Percentiles rank a stretch among this genome's conserved stretches.
These are phyloP conservation scores for Kwoniella europaea DNA, from an alignment of 768 basidiomycete species.

Conservation along the genomic window DNA sequence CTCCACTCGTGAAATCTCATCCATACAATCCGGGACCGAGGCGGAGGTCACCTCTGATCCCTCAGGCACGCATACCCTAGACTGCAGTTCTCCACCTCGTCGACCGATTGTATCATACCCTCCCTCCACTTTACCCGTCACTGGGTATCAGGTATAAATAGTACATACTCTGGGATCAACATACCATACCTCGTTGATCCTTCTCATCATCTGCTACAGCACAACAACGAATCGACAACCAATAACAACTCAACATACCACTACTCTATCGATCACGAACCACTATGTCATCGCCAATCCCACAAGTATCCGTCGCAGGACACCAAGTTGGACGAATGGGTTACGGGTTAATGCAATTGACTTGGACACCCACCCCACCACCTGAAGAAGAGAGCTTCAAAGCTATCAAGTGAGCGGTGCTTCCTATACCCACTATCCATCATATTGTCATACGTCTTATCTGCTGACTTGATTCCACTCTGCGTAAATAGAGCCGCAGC, in stretches of 20 bases:
- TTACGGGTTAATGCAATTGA: slow-evolving; percentile 68
- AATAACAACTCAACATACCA: not conserved
- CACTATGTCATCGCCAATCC: slow-evolving; percentile 21
- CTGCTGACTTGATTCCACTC: no score
- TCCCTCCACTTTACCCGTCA: slow-evolving; percentile 1
- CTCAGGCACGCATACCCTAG: not conserved
- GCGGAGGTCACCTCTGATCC: slow-evolving; percentile 4
- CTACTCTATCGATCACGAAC: not conserved
- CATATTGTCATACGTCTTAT: no score
- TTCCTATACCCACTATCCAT: slow-evolving; percentile 34
- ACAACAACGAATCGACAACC: no score
- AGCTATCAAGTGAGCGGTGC: slow-evolving; percentile 62
- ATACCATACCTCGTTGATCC: not conserved
- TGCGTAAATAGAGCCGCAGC: slow-evolving; percentile 56
- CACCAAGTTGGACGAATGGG: slow-evolving; percentile 46
- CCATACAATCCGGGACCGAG: not conserved
- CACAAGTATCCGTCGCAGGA: slow-evolving; percentile 44
- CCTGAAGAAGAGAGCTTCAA: slow-evolving; percentile 69
- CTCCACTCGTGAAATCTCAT: not conserved
- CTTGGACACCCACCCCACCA: slow-evolving; percentile 62
- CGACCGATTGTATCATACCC: not conserved
- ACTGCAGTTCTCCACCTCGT: not conserved
- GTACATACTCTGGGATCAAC: not conserved
- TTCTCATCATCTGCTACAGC: not conserved
- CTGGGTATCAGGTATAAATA: not conserved